A percentile compares a stretch with the other conserved stretches of the same genome.
Evolutionary conservation across 2,329 filamentous ascomycete species (phyloP).

Genomic region (Penicillium sp.): DNA sequence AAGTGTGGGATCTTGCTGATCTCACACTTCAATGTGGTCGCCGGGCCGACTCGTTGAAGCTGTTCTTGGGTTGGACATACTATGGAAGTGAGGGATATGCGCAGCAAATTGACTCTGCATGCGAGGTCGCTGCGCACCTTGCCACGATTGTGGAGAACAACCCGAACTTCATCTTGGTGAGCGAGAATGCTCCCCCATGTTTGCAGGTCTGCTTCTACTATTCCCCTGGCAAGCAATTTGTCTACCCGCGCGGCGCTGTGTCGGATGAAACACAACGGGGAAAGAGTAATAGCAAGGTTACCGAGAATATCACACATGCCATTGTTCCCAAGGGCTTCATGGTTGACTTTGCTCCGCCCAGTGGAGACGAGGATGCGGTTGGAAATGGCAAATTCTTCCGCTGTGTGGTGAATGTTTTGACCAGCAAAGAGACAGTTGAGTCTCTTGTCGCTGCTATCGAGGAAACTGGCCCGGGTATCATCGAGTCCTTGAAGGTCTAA

Average conservation of each 20-base stretch:
- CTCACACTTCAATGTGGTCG: slow-evolving; percentile 92
- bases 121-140: slow-evolving; percentile 69
- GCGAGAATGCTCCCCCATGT: slow-evolving; percentile 76
- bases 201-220: slow-evolving; percentile 96
- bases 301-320: slow-evolving; percentile 54
- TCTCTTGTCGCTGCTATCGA: slow-evolving; percentile 62
- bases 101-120: slow-evolving; percentile 69
- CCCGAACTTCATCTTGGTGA: slow-evolving; percentile 69
- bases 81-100: slow-evolving; percentile 77
- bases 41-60: slow-evolving; percentile 79
- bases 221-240: slow-evolving; percentile 57
- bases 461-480: slow-evolving; percentile 42
- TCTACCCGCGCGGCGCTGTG: slow-evolving; percentile 32
- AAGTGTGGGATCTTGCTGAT: slow-evolving; percentile 87
- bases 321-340: slow-evolving; percentile 65
- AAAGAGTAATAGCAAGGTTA: slow-evolving; percentile 56
- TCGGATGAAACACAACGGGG: slow-evolving; percentile 37
- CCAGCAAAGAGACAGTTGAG: slow-evolving; percentile 60
- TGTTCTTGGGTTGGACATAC: slow-evolving; percentile 87
- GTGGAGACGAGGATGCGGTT: slow-evolving; percentile 49
- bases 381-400: slow-evolving; percentile 66
- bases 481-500: slow-evolving; percentile 27
- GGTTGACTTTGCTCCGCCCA: slow-evolving; percentile 64
- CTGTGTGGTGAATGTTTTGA: slow-evolving; percentile 66
- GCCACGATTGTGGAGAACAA: slow-evolving; percentile 57